Evolutionary conservation across 208 protist genomes (phyloP).

Genomic region (Trichomonas vaginalis): DNA sequence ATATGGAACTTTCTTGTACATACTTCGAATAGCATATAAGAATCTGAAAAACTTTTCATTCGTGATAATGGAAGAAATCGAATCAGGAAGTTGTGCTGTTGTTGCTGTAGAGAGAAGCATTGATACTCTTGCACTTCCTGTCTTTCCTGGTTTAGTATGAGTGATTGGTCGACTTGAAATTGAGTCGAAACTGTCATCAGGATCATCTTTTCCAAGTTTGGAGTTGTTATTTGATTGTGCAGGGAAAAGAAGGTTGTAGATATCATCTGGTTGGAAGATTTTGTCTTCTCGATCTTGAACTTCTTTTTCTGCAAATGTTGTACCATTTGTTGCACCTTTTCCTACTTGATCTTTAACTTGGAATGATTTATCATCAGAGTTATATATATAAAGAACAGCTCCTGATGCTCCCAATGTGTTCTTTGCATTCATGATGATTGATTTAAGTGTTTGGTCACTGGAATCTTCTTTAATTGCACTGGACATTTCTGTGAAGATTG

Average conservation of each 20-base stretch:
- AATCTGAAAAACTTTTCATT: neutral
- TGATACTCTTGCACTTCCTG: neutral
- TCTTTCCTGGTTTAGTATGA: neutral
- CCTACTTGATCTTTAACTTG: neutral
- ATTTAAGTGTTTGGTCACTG: neutral
- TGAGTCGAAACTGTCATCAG: neutral
- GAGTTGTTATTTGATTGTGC: neutral
- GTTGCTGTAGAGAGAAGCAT: neutral
- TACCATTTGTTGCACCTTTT: neutral
- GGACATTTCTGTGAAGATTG: neutral
- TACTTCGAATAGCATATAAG: neutral
- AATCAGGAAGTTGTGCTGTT: neutral
- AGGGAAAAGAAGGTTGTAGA: no score
- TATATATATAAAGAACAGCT: neutral
- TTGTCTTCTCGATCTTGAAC: neutral
- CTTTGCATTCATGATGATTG: neutral
- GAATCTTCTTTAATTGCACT: neutral
- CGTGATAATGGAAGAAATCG: conserved; percentile 14
- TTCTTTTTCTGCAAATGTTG: neutral
- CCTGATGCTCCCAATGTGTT: neutral
- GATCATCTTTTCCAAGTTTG: neutral
- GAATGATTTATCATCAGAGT: neutral
- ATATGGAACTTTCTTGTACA: conserved; percentile 43
- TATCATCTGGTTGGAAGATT: neutral
- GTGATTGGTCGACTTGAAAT: neutral